These are phyloP conservation scores for Coelastrella sp. DNA, from an alignment of 139 green algal genomes.

Conservation along the genomic window DNA sequence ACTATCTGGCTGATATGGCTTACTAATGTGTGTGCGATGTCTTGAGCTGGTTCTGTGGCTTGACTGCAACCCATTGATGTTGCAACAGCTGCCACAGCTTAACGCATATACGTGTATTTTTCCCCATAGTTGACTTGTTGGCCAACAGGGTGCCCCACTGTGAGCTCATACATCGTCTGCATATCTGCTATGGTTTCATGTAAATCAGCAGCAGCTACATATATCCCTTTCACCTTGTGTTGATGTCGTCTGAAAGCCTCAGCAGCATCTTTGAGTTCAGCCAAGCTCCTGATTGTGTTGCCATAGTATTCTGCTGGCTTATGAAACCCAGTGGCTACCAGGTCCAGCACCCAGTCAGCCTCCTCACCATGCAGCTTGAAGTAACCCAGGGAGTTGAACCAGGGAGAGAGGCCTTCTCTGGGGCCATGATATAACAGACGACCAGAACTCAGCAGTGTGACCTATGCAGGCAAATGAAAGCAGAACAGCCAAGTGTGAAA, in stretches of 20 bases:
- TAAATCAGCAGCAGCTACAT: background rate
- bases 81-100: no score
- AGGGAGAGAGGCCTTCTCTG: constrained; percentile 36
- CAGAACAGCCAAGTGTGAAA: background rate
- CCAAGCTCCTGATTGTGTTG: constrained; percentile 54
- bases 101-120: no score
- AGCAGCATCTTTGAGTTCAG: no score
- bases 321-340: constrained; percentile 73
- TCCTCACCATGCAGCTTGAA: constrained; percentile 5
- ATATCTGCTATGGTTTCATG: background rate
- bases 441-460: constrained; percentile 77
- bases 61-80: no score
- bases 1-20: no score
- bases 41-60: no score
- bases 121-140: no score
- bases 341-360: constrained; percentile 60
- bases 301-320: constrained; percentile 65
- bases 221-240: no score
- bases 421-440: constrained; percentile 55
- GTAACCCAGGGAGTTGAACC: constrained; percentile 53
- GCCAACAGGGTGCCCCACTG: no score
- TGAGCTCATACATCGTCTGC: no score
- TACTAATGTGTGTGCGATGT: no score
- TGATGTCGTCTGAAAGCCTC: no score
- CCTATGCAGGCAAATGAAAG: constrained; percentile 60